Percentiles rank a stretch among this genome's conserved stretches.
These are phyloP conservation scores for Cladosporium oxysporum DNA, from an alignment of 2,329 filamentous ascomycete species.

Conservation along the genomic window DNA sequence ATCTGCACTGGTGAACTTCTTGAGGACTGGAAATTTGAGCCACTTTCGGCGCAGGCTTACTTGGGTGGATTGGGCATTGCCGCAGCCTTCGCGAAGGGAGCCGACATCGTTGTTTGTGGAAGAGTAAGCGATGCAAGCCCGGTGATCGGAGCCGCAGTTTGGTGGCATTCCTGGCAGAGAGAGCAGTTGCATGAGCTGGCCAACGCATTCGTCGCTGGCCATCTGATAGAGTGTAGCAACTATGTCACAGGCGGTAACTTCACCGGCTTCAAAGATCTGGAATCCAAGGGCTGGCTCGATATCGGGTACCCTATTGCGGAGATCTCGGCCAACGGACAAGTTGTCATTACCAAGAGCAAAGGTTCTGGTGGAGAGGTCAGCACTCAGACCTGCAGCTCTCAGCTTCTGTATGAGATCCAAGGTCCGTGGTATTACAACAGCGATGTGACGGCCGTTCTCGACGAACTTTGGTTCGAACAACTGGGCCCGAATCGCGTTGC, in stretches of 20 bases:
- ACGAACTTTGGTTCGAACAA: slow-evolving; percentile 55
- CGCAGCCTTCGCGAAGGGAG: slow-evolving; percentile 43
- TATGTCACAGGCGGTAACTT: slow-evolving; percentile 49
- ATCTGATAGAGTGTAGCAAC: slow-evolving; percentile 47
- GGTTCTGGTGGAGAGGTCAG: slow-evolving; percentile 41
- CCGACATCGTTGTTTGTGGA: slow-evolving; percentile 49
- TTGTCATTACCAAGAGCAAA: slow-evolving; percentile 43
- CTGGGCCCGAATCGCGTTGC: slow-evolving; percentile 52
- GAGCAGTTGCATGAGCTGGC: slow-evolving; percentile 44
- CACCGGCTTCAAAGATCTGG: slow-evolving; percentile 45
- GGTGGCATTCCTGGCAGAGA: slow-evolving; percentile 49
- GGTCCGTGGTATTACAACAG: slow-evolving; percentile 60
- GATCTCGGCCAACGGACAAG: slow-evolving; percentile 39
- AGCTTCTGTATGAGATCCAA: slow-evolving; percentile 58
- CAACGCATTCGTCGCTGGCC: slow-evolving; percentile 45
- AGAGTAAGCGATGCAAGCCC: slow-evolving; percentile 48
- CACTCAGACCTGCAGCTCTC: slow-evolving; percentile 54
- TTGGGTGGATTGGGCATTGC: slow-evolving; percentile 48
- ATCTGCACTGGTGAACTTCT: slow-evolving; percentile 44
- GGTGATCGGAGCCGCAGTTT: slow-evolving; percentile 46
- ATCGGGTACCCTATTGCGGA: slow-evolving; percentile 43
- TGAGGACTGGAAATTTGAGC: slow-evolving; percentile 36
- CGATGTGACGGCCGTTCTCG: slow-evolving; percentile 56
- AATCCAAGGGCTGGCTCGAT: slow-evolving; percentile 44
- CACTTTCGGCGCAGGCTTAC: slow-evolving; percentile 42